Evolutionary conservation across 257 asterid genomes (phyloP).

Genomic region (Thymus mandschuricus): DNA sequence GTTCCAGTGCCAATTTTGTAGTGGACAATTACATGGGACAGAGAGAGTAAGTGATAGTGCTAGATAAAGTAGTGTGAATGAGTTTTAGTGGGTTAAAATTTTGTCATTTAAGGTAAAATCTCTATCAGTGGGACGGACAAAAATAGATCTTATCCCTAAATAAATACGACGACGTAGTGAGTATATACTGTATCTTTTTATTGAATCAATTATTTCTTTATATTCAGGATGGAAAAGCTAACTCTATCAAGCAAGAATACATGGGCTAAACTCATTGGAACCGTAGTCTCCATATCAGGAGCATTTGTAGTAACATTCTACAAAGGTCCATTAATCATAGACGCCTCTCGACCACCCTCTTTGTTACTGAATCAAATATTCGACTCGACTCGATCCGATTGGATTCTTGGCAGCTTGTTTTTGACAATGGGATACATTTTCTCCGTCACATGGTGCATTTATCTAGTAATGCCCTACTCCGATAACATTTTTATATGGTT

Average conservation of each 20-base stretch:
- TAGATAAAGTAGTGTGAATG: too few species aligned
- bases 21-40: too few species aligned
- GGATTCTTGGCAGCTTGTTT: slow-evolving; percentile 78
- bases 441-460: slow-evolving; percentile 84
- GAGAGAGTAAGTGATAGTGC: too few species aligned
- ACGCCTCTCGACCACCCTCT: slow-evolving; percentile 31
- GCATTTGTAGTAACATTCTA: slow-evolving; percentile 83
- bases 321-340: slow-evolving; percentile 69
- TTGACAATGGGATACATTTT: slow-evolving; percentile 65
- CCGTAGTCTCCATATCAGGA: slow-evolving; percentile 73
- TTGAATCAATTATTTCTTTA: too few species aligned
- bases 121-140: too few species aligned
- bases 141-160: too few species aligned
- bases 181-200: too few species aligned
- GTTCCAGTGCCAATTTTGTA: too few species aligned
- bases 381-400: slow-evolving; percentile 54
- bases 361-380: slow-evolving; percentile 28
- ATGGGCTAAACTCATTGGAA: slow-evolving; percentile 71
- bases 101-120: too few species aligned
- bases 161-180: too few species aligned
- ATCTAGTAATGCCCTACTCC: slow-evolving; percentile 47
- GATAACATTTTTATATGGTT: not conserved
- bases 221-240: slow-evolving; percentile 77
- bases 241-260: slow-evolving; percentile 53
- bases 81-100: too few species aligned